Evolutionary conservation across 2,329 filamentous ascomycete genomes (phyloP).

Genomic region (Hirsutella minnesotensis): DNA sequence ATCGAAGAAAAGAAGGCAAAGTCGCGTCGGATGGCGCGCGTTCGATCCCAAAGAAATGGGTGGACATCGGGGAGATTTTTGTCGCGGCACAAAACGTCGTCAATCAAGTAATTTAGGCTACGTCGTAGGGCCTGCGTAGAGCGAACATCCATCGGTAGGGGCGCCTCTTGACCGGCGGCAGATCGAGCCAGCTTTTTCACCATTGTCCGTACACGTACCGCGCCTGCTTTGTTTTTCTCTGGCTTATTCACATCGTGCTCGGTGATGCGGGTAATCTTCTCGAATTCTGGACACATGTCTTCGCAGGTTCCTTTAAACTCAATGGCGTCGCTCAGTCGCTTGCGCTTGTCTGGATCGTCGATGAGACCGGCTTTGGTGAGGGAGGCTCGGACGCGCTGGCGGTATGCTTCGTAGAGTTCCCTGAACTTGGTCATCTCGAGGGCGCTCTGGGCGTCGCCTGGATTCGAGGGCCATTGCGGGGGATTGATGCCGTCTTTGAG

Average conservation of each 20-base stretch:
- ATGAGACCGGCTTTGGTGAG: slow-evolving; percentile 49
- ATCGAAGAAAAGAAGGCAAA: slow-evolving; percentile 56
- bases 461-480: slow-evolving; percentile 43
- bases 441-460: slow-evolving; percentile 39
- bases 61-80: slow-evolving; percentile 43
- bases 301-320: slow-evolving; percentile 58
- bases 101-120: slow-evolving; percentile 52
- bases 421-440: slow-evolving; percentile 41
- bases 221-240: slow-evolving; percentile 38
- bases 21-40: slow-evolving; percentile 54
- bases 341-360: slow-evolving; percentile 52
- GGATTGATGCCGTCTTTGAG: slow-evolving; percentile 41
- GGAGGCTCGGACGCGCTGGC: slow-evolving; percentile 42
- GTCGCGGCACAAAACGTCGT: slow-evolving; percentile 43
- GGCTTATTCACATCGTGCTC: slow-evolving; percentile 45
- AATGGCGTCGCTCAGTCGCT: slow-evolving; percentile 50
- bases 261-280: slow-evolving; percentile 50
- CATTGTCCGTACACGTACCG: slow-evolving; percentile 42
- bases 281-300: slow-evolving; percentile 58
- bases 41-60: slow-evolving; percentile 57
- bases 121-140: slow-evolving; percentile 45
- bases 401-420: slow-evolving; percentile 44
- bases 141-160: slow-evolving; percentile 56
- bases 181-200: slow-evolving; percentile 57
- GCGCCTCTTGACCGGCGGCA: slow-evolving; percentile 55